A percentile compares a stretch with the other conserved stretches of the same genome.
phyloP scores from a whole-genome alignment of 306 rosid genomes.

The Sindora glabra region DNA sequence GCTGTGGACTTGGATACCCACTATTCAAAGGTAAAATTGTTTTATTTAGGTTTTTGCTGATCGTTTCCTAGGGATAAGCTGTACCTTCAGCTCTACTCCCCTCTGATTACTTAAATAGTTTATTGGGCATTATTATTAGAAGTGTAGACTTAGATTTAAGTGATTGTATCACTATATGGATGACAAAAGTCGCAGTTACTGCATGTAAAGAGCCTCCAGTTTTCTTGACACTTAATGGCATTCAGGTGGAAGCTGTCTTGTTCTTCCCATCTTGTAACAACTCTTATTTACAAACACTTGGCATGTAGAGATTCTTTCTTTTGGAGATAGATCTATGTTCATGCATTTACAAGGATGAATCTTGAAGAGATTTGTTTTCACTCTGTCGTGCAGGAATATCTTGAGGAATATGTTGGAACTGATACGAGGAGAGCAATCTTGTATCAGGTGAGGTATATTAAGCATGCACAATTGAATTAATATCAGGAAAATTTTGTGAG shows the following conservation, averaged over 20 bases:
- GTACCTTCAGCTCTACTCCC: no score
- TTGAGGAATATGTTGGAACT: constrained; percentile 71
- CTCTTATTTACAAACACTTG: no score
- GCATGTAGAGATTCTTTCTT: no score
- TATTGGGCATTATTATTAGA: no score
- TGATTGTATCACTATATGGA: constrained; percentile 26
- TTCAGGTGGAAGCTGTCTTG: not conserved
- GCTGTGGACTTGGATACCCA: constrained; percentile 98
- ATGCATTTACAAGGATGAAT: not conserved
- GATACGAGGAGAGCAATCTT: constrained; percentile 61
- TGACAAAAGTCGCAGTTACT: not conserved
- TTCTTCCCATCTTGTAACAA: not conserved
- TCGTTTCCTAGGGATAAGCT: not conserved
- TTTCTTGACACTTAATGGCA: not conserved
- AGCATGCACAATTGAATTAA: not conserved
- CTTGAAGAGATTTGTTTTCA: not conserved
- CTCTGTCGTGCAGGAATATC: constrained; percentile 78
- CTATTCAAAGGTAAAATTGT: constrained; percentile 62
- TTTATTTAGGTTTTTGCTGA: constrained; percentile 11
- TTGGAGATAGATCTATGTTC: not conserved
- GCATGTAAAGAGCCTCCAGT: not conserved
- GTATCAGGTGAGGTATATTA: constrained; percentile 55
- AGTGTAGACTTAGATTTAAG: no score
- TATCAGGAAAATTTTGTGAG: not conserved
- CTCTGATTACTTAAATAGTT: no score